Evolutionary conservation across 2,329 filamentous ascomycete genomes (phyloP).

Genomic region (Basipetospora chlamydospora): DNA sequence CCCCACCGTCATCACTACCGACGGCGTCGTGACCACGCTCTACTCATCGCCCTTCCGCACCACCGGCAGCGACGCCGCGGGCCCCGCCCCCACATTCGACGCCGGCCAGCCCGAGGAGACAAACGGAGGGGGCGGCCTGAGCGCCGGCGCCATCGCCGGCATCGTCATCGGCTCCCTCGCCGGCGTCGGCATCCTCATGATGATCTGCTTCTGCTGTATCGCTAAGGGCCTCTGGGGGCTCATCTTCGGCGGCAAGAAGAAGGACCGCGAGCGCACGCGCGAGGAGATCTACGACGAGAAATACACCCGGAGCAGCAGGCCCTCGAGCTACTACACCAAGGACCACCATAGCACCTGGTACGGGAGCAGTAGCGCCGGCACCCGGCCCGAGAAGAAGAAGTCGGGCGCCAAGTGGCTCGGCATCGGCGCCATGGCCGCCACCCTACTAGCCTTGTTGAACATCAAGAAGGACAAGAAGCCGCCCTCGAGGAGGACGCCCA

Average conservation of each 20-base stretch:
- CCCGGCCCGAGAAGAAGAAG: conserved; percentile 35
- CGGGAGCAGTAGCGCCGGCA: conserved; percentile 28
- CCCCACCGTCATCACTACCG: conserved; percentile 28
- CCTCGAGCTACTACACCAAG: conserved; percentile 25
- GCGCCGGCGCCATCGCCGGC: conserved; percentile 61
- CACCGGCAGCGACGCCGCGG: conserved; percentile 35
- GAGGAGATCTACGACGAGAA: conserved; percentile 51
- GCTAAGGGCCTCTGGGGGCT: conserved; percentile 47
- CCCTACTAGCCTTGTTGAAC: conserved; percentile 38
- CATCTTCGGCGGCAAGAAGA: conserved; percentile 45
- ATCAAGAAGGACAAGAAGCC: conserved; percentile 34
- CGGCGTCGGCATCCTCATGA: conserved; percentile 50
- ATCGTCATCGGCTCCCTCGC: conserved; percentile 63
- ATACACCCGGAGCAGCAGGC: conserved; percentile 30
- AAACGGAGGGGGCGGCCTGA: conserved; percentile 31
- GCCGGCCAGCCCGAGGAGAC: conserved; percentile 24
- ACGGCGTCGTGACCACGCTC: conserved; percentile 36
- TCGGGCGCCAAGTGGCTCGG: conserved; percentile 37
- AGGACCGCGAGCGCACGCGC: conserved; percentile 31
- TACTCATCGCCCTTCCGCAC: conserved; percentile 38
- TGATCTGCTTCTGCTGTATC: conserved; percentile 64
- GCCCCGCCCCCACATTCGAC: conserved; percentile 30
- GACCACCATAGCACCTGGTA: conserved; percentile 44
- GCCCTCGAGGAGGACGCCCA: conserved; percentile 26
- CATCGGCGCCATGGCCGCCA: conserved; percentile 34